Evolutionary conservation across 2,329 filamentous ascomycete species (phyloP).

Genomic region (Colletotrichum sp.): DNA sequence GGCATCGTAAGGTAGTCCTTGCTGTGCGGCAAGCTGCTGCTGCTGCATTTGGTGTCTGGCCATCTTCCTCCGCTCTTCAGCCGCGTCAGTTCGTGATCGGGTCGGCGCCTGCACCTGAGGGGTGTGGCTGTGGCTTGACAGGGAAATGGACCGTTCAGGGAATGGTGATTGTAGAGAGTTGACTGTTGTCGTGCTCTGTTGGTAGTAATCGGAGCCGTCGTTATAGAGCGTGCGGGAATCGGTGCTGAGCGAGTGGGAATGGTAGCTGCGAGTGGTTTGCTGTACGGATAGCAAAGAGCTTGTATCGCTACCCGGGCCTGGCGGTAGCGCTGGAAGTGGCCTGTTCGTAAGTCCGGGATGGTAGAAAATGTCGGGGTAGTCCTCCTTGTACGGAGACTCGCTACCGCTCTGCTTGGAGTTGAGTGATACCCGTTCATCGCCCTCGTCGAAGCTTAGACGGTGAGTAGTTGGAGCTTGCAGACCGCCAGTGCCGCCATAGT

Average conservation of each 20-base stretch:
- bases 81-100: conserved; percentile 92
- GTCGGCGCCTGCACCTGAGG: conserved; percentile 82
- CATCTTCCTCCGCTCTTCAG: conserved; percentile 67
- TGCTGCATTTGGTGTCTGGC: conserved; percentile 61
- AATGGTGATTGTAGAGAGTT: conserved; percentile 46
- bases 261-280: conserved; percentile 36
- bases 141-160: conserved; percentile 77
- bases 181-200: conserved; percentile 26
- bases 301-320: conserved; percentile 66
- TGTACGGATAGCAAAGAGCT: conserved; percentile 56
- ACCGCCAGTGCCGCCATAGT: conserved; percentile 90
- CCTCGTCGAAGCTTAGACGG: conserved; percentile 89
- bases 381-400: conserved; percentile 72
- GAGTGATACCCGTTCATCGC: conserved; percentile 75
- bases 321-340: conserved; percentile 68
- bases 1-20: conserved; percentile 57
- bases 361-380: conserved; percentile 91
- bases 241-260: conserved; percentile 52
- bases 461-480: conserved; percentile 76
- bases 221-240: conserved; percentile 46
- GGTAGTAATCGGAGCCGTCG: conserved; percentile 55
- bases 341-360: conserved; percentile 78
- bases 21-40: conserved; percentile 53
- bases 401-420: conserved; percentile 62
- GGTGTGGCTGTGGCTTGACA: conserved; percentile 81